phyloP scores from a whole-genome alignment of 2,329 filamentous ascomycete genomes.

The Teratosphaeria viscida region DNA sequence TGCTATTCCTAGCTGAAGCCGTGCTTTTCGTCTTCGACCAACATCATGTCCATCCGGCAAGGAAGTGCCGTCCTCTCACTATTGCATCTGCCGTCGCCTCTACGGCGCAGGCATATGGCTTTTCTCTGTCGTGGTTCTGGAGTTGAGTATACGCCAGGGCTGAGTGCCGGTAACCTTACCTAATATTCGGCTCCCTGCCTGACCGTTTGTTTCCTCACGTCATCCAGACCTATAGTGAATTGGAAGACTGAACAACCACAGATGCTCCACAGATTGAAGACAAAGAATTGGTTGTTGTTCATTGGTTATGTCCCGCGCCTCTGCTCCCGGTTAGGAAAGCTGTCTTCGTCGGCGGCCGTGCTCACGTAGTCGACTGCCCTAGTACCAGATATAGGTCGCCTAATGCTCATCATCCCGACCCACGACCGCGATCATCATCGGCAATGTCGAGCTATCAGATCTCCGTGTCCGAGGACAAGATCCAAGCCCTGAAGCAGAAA shows the following conservation, averaged over 20 bases:
- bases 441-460: conserved; percentile 38
- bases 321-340: neutral
- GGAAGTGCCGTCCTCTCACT: neutral
- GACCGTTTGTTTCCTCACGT: neutral
- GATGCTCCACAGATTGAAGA: neutral
- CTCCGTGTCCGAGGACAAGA: conserved; percentile 39
- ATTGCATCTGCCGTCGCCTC: neutral
- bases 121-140: too few species aligned
- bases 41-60: neutral
- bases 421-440: neutral
- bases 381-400: neutral
- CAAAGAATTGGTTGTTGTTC: neutral
- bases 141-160: neutral
- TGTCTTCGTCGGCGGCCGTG: too few species aligned
- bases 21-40: neutral
- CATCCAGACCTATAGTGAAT: neutral
- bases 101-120: neutral
- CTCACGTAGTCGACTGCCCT: too few species aligned
- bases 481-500: conserved; percentile 47
- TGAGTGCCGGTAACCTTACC: neutral
- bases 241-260: neutral
- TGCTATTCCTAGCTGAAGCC: neutral
- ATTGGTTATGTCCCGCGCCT: neutral
- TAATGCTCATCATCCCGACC: neutral
- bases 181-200: too few species aligned